These are phyloP conservation scores for Microthyrium microscopicum DNA, from an alignment of 2,329 filamentous ascomycete species.

Conservation along the genomic window DNA sequence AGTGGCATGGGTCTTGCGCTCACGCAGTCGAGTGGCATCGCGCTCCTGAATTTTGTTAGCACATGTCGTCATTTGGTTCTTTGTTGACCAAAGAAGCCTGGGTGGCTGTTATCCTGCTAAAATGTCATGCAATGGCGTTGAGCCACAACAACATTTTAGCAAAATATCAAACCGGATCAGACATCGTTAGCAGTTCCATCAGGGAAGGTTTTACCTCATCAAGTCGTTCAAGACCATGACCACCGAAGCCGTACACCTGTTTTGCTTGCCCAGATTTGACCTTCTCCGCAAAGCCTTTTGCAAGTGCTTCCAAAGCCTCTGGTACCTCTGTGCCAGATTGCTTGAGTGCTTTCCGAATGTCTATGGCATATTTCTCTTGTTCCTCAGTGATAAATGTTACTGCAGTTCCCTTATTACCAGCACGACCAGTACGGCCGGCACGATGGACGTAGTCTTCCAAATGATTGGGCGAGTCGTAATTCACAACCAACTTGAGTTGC, in stretches of 20 bases:
- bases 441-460: constrained; percentile 94
- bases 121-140: constrained; percentile 52
- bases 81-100: constrained; percentile 66
- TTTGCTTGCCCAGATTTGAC: constrained; percentile 74
- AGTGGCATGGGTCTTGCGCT: no score
- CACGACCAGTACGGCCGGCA: constrained; percentile 81
- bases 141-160: constrained; percentile 1
- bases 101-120: no score
- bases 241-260: constrained; percentile 82
- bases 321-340: constrained; percentile 64
- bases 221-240: constrained; percentile 80
- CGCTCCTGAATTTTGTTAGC: neutral
- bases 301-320: constrained; percentile 43
- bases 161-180: constrained; percentile 41
- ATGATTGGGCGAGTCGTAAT: constrained; percentile 88
- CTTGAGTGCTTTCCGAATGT: constrained; percentile 80
- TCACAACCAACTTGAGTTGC: constrained; percentile 87
- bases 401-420: constrained; percentile 85
- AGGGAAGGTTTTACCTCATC: no score
- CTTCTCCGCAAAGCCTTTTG: constrained; percentile 63
- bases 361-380: constrained; percentile 77
- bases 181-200: constrained; percentile 85
- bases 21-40: no score
- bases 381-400: constrained; percentile 87
- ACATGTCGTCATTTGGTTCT: constrained; percentile 24